These are phyloP conservation scores for Yamagishiella unicocca DNA, from an alignment of 139 green algal genomes.

Conservation along the genomic window DNA sequence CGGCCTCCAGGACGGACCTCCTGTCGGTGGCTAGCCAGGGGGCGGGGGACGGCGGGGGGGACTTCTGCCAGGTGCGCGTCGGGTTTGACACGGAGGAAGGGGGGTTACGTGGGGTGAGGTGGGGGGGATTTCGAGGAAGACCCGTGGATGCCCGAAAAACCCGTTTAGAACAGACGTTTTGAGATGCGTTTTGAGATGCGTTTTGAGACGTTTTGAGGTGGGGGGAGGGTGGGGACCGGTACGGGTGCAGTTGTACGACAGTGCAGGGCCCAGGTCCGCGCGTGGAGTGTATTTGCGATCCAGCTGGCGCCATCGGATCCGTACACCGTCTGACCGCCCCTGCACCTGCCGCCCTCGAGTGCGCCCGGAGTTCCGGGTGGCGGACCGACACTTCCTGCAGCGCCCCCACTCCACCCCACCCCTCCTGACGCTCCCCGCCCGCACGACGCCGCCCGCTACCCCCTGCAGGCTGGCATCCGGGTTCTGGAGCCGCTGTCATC, in stretches of 20 bases:
- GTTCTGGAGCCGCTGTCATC: slow-evolving; percentile 24
- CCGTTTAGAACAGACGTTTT: too few relatives aligned
- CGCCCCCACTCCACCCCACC: not conserved
- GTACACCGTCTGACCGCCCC: too few relatives aligned
- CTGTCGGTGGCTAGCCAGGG: slow-evolving; percentile 11
- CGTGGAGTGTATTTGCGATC: too few relatives aligned
- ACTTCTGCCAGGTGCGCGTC: slow-evolving; percentile 41
- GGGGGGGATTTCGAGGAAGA: too few relatives aligned
- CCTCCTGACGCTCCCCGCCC: not conserved
- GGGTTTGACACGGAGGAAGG: not conserved
- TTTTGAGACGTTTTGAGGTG: too few relatives aligned
- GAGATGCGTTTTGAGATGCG: too few relatives aligned
- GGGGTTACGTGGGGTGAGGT: not conserved
- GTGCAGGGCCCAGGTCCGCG: too few relatives aligned
- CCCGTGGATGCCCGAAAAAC: too few relatives aligned
- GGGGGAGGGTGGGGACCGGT: not conserved
- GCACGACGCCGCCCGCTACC: not conserved
- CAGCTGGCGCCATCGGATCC: too few relatives aligned
- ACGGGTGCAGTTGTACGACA: not conserved
- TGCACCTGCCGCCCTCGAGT: too few relatives aligned
- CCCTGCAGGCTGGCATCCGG: slow-evolving; percentile 26
- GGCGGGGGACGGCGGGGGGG: not conserved
- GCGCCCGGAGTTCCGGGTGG: not conserved
- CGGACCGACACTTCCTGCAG: not conserved
- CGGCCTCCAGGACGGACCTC: slow-evolving; percentile 47